Conservation (phyloP, 2,329 filamentous ascomycete genomes). For the Dichotomopilus funicola region DNA sequence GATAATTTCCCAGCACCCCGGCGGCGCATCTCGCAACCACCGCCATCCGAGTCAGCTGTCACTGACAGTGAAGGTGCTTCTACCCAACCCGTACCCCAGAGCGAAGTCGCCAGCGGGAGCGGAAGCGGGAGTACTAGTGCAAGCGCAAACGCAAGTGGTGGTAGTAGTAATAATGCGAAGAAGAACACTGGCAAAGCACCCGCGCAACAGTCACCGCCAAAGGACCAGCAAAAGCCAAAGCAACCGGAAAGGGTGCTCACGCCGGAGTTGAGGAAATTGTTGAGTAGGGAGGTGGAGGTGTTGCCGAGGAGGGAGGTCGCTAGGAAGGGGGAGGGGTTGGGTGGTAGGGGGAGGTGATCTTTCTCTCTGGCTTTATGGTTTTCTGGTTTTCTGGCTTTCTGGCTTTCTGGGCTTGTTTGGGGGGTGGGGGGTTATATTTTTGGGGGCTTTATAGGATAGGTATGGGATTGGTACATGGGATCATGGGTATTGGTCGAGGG, state of each 20-base stretch:
- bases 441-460: too few relatives aligned
- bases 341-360: background rate
- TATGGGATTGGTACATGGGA: too few relatives aligned
- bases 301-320: conserved; percentile 31
- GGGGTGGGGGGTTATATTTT: too few relatives aligned
- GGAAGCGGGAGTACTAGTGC: background rate
- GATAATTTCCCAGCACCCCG: conserved; percentile 43
- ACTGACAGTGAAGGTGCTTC: background rate
- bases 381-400: too few relatives aligned
- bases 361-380: too few relatives aligned
- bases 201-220: background rate
- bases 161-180: conserved; percentile 6
- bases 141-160: background rate
- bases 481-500: too few relatives aligned
- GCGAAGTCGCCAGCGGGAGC: too few relatives aligned
- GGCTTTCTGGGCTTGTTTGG: too few relatives aligned
- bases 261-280: conserved; percentile 48
- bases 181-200: conserved; percentile 7
- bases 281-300: conserved; percentile 44
- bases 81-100: background rate
- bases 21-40: background rate
- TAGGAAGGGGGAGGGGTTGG: conserved; percentile 17
- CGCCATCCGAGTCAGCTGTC: background rate
- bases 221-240: conserved; percentile 17
- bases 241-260: conserved; percentile 45